Conservation (phyloP, 2,329 filamentous ascomycete genomes). For the Scorias spongiosa region DNA sequence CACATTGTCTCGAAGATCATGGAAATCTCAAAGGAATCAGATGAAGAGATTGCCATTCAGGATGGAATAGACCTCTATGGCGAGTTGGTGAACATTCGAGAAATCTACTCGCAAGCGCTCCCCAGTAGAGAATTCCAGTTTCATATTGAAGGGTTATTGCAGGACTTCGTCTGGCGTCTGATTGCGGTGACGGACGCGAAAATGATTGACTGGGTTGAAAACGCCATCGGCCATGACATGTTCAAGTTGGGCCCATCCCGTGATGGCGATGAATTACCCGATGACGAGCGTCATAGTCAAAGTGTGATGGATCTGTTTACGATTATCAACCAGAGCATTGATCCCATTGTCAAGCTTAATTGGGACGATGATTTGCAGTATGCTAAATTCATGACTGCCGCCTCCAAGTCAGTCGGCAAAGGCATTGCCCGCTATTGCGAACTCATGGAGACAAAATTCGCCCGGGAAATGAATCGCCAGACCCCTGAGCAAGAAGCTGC, state of each 20-base stretch:
- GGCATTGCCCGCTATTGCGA: conserved; percentile 87
- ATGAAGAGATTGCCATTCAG: conserved; percentile 66
- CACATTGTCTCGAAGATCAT: conserved; percentile 75
- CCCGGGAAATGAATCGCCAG: conserved; percentile 81
- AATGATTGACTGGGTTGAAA: conserved; percentile 70
- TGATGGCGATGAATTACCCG: conserved; percentile 36
- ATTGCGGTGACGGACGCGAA: conserved; percentile 66
- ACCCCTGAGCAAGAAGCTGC: conserved; percentile 75
- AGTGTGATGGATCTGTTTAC: conserved; percentile 89
- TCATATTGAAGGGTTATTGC: conserved; percentile 69
- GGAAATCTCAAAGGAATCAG: conserved; percentile 51
- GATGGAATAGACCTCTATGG: conserved; percentile 92
- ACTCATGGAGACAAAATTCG: conserved; percentile 68
- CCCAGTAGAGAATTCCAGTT: conserved; percentile 66
- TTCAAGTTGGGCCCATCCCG: conserved; percentile 61
- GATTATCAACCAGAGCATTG: conserved; percentile 80
- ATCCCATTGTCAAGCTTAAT: conserved; percentile 70
- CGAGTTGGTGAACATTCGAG: conserved; percentile 70
- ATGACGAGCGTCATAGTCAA: conserved; percentile 79
- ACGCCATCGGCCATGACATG: conserved; percentile 77
- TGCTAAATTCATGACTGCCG: conserved; percentile 90
- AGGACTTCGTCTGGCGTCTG: conserved; percentile 94
- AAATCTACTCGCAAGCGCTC: conserved; percentile 61
- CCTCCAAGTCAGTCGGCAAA: conserved; percentile 69
- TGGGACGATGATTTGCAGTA: conserved; percentile 93